Evolutionary conservation across 495 filamentous ascomycete species (phyloP), one percentile per base, ranked within the genome.

Genomic region (Cudoniella acicularis): DNA sequence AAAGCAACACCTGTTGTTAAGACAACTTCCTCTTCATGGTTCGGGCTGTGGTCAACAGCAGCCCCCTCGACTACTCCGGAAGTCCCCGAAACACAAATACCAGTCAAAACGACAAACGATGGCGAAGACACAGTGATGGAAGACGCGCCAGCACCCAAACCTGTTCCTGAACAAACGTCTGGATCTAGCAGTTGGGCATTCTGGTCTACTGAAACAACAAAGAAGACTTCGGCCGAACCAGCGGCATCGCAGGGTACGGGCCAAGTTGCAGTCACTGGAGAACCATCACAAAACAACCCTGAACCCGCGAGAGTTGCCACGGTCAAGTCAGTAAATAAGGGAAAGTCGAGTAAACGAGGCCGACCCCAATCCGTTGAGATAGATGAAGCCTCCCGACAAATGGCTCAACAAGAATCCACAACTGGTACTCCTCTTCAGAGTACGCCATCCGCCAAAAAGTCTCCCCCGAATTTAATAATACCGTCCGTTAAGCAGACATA

Each of bases 401-500:
- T 66, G 48, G 42, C 67, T 18, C 49, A 72, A 3, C 40, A 60
- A 11, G 71, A 66, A 49, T 64, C 69, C 40, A 25, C 59, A 22
- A 64, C 66, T 0, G 73, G 64, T 49, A 45, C 62, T 46, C 52
- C 67, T 20, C 40, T 53, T 21, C 54, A 67, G 50, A 73, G 67
- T 54, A 60, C 69, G n/a, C 64, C 75, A 17, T 41, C 62, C 3
- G 26, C 27, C 18, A 69, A 69, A 23, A 10, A 69, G 2, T 55
- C 66, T 3, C 61, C 77, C 2, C 80, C 80, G 18, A 91, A 91
- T 57, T 73, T 90, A 52, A 75, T 91, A 8, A 76, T 92, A 10
- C 89, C 89, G 4, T 79, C 77, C 1, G 88, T 92, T 49, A 76
- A 70, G 66, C 80, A 77, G 53, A 91, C 87, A 2, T 94, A 91